phyloP scores from a whole-genome alignment of 345 rosid genomes.

The Cardamine chenopodiifolia region DNA sequence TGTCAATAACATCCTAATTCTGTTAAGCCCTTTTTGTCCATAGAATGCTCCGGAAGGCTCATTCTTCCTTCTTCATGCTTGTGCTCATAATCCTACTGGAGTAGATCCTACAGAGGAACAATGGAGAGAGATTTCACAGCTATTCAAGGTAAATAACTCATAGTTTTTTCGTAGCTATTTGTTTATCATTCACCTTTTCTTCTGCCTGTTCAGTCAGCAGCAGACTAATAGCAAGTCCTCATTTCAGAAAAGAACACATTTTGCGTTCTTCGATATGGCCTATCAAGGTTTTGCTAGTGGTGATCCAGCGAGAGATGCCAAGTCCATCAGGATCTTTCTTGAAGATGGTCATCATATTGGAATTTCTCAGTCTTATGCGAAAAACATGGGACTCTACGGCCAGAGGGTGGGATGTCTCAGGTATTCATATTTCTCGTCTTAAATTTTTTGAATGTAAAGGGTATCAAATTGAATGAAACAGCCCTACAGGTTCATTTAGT shows the following conservation, averaged over 20 bases:
- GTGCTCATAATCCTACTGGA: slow-evolving; percentile 96
- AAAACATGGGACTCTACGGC: slow-evolving; percentile 99
- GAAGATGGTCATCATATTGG: slow-evolving; percentile 91
- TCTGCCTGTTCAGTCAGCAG: neutral
- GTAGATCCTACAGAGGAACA: slow-evolving; percentile 95
- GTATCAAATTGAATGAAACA: neutral
- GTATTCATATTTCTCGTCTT: slow-evolving; percentile 44
- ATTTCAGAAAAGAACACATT: slow-evolving; percentile 76
- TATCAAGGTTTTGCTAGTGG: slow-evolving; percentile 99
- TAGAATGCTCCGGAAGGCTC: slow-evolving; percentile 95
- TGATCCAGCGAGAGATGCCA: slow-evolving; percentile 93
- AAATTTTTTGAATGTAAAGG: neutral
- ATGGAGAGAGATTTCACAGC: slow-evolving; percentile 92
- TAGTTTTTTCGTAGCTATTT: neutral
- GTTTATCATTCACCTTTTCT: neutral
- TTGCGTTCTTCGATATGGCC: slow-evolving; percentile 97
- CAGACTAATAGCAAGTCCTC: slow-evolving; percentile 18
- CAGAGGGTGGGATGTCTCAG: slow-evolving; percentile 98
- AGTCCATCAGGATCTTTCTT: slow-evolving; percentile 89
- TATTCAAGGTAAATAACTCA: slow-evolving; percentile 61
- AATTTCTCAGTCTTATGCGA: slow-evolving; percentile 93
- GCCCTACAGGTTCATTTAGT: slow-evolving; percentile 5
- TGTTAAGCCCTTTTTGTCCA: slow-evolving; percentile 11
- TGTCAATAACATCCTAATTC: slow-evolving; percentile 10
- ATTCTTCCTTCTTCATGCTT: slow-evolving; percentile 89